Conservation (phyloP, 2,329 filamentous ascomycete genomes). For the Sodiomyces alkalinus region DNA sequence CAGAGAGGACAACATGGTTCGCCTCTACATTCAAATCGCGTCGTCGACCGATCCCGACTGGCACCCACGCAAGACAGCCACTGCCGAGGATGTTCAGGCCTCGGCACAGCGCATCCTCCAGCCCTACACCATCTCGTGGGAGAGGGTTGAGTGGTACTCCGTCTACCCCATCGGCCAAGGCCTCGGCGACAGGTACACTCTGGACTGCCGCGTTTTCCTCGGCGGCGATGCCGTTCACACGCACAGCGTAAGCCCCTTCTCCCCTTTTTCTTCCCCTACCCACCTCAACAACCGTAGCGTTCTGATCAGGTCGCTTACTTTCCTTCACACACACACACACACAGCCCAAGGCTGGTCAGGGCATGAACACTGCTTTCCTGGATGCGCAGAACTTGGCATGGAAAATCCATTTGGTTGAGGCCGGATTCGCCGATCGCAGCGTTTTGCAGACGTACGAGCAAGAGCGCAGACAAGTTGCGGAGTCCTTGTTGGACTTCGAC, state of each 20-base stretch:
- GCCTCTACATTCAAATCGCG: constrained; percentile 54
- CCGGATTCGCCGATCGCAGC: constrained; percentile 59
- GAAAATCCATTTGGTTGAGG: constrained; percentile 88
- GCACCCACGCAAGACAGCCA: constrained; percentile 47
- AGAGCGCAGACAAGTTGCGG: constrained; percentile 72
- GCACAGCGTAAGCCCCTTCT: constrained; percentile 49
- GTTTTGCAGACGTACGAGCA: constrained; percentile 74
- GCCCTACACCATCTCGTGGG: constrained; percentile 54
- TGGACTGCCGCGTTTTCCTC: constrained; percentile 56
- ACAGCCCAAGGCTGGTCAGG: constrained; percentile 62
- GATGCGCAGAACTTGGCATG: constrained; percentile 84
- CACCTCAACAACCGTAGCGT: too few relatives aligned
- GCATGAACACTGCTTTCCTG: constrained; percentile 68
- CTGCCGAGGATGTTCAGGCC: constrained; percentile 45
- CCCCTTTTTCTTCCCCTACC: too few relatives aligned
- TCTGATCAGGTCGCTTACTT: too few relatives aligned
- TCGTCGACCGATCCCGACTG: constrained; percentile 46
- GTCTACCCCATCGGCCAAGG: constrained; percentile 66
- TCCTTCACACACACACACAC: too few relatives aligned
- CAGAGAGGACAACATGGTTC: constrained; percentile 45
- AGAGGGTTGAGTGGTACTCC: constrained; percentile 57
- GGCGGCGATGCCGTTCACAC: constrained; percentile 70
- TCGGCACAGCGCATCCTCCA: constrained; percentile 50
- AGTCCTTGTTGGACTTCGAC: constrained; percentile 75
- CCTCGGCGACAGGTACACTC: constrained; percentile 51